These are phyloP conservation scores for Platismatia glauca DNA, from an alignment of 495 filamentous ascomycete species.

Conservation along the genomic window DNA sequence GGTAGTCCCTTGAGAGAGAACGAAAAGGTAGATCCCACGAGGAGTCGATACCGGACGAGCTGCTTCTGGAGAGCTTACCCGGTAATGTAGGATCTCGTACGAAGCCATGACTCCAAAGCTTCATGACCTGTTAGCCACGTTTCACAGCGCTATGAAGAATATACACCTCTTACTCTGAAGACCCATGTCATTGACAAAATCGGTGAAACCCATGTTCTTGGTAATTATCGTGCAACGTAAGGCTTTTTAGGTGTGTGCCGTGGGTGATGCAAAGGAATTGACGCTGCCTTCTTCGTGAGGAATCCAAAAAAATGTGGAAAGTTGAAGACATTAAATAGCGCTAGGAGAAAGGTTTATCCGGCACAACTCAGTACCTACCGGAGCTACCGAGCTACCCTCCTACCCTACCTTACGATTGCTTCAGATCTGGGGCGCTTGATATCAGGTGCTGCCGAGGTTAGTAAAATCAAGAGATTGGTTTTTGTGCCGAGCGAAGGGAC, in stretches of 20 bases:
- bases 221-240: neutral
- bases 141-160: slow-evolving; percentile 16
- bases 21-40: neutral
- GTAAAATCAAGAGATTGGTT: neutral
- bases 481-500: neutral
- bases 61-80: slow-evolving; percentile 51
- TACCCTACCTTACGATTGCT: too few species aligned
- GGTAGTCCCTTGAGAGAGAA: neutral
- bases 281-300: neutral
- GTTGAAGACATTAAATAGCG: neutral
- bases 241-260: neutral
- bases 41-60: slow-evolving; percentile 12
- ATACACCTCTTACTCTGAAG: slow-evolving; percentile 58
- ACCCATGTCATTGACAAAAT: slow-evolving; percentile 81
- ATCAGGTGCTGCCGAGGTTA: slow-evolving; percentile 75
- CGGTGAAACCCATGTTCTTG: slow-evolving; percentile 84
- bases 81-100: slow-evolving; percentile 84
- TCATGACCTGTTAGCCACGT: slow-evolving; percentile 33
- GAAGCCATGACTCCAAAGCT: slow-evolving; percentile 91
- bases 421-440: slow-evolving; percentile 87
- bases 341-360: neutral
- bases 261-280: neutral
- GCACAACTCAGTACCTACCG: too few species aligned
- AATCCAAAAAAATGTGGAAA: slow-evolving; percentile 4
- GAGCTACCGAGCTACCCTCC: too few species aligned